These are phyloP conservation scores for Aspergillus sclerotialis DNA, from an alignment of 2,329 filamentous ascomycete genomes.

Conservation along the genomic window DNA sequence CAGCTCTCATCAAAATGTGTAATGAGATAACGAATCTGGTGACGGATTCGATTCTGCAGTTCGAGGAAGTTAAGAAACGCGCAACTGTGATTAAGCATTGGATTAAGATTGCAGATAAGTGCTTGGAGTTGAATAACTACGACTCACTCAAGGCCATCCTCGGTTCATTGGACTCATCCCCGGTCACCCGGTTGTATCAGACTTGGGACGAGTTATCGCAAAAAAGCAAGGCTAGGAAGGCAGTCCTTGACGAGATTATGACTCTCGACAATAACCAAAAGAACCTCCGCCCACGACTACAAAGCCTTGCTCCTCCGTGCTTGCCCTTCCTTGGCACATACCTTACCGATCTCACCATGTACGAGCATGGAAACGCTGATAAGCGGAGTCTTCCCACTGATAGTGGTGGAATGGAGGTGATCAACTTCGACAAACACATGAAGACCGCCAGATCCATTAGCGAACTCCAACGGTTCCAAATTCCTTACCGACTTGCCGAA, in stretches of 20 bases:
- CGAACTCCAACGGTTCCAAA: slow-evolving; percentile 92
- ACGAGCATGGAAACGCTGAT: slow-evolving; percentile 86
- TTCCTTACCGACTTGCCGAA: slow-evolving; percentile 77
- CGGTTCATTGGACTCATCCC: slow-evolving; percentile 86
- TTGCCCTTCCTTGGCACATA: slow-evolving; percentile 95
- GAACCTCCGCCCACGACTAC: slow-evolving; percentile 71
- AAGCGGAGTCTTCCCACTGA: slow-evolving; percentile 67
- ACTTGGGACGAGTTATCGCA: slow-evolving; percentile 87
- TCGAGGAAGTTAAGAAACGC: slow-evolving; percentile 87
- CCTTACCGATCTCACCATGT: slow-evolving; percentile 90
- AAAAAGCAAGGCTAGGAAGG: slow-evolving; percentile 74
- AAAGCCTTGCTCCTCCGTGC: slow-evolving; percentile 83
- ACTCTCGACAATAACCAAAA: slow-evolving; percentile 90
- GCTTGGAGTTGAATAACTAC: slow-evolving; percentile 87
- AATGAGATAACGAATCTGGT: slow-evolving; percentile 91
- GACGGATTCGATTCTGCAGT: slow-evolving; percentile 80
- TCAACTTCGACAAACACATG: slow-evolving; percentile 97
- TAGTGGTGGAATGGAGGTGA: slow-evolving; percentile 64
- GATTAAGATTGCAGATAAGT: slow-evolving; percentile 89
- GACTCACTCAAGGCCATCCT: slow-evolving; percentile 96
- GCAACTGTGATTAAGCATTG: slow-evolving; percentile 91
- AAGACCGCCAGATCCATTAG: slow-evolving; percentile 93
- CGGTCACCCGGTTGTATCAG: slow-evolving; percentile 76
- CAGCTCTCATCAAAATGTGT: slow-evolving; percentile 86
- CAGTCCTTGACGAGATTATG: slow-evolving; percentile 73